These are phyloP conservation scores for Stephanodiscus minutulus DNA, from an alignment of 108 stramenopile genomes.

Conservation along the genomic window DNA sequence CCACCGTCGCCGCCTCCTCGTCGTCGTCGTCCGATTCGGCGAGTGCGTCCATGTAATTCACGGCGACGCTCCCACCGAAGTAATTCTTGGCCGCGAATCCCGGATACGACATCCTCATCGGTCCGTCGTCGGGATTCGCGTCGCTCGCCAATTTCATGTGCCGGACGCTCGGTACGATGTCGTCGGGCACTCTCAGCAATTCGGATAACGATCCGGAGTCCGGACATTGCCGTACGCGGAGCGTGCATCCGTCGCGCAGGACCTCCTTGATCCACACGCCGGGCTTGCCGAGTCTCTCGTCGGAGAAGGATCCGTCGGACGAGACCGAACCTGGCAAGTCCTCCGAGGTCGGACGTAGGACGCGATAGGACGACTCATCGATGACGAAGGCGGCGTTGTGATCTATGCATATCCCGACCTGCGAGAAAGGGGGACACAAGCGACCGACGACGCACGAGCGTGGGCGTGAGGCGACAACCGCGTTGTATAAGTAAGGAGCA, in stretches of 20 bases:
- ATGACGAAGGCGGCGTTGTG: slow-evolving; percentile 42
- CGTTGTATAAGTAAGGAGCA: too few species aligned
- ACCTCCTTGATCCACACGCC: slow-evolving; percentile 48
- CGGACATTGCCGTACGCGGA: slow-evolving; percentile 10
- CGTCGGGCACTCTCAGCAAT: slow-evolving; percentile 15
- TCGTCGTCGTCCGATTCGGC: background rate
- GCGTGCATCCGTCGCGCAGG: background rate
- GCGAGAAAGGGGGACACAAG: too few species aligned
- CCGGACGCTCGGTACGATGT: slow-evolving; percentile 14
- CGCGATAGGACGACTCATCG: slow-evolving; percentile 13
- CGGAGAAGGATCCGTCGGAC: slow-evolving; percentile 28
- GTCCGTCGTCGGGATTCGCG: slow-evolving; percentile 24
- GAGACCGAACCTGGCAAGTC: slow-evolving; percentile 28
- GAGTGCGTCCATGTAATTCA: slow-evolving; percentile 14
- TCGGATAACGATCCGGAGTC: slow-evolving; percentile 7
- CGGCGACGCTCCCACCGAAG: slow-evolving; percentile 14
- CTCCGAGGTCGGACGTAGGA: slow-evolving; percentile 17
- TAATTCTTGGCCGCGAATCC: slow-evolving; percentile 27
- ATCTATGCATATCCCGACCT: slow-evolving; percentile 47
- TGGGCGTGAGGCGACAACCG: too few species aligned
- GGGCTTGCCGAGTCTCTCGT: slow-evolving; percentile 21
- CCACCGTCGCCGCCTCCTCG: too few species aligned
- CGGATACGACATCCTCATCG: slow-evolving; percentile 28
- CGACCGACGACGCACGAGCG: too few species aligned
- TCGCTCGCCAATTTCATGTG: slow-evolving; percentile 24